phyloP scores from a whole-genome alignment of 2,329 filamentous ascomycete genomes.

The Fusarium sp. region DNA sequence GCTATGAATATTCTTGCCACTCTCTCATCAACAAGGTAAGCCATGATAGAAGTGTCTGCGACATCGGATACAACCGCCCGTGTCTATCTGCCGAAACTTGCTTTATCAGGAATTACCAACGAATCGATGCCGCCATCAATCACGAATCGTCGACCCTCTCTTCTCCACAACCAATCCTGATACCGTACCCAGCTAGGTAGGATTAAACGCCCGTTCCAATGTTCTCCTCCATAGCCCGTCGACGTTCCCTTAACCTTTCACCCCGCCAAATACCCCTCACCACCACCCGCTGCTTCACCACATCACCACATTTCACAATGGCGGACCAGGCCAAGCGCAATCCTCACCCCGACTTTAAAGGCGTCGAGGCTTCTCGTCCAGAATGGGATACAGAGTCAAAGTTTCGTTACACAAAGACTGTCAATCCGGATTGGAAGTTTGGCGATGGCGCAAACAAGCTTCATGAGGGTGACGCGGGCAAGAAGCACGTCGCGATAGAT shows the following conservation, averaged over 20 bases:
- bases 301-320: conserved; percentile 39
- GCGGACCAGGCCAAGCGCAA: conserved; percentile 64
- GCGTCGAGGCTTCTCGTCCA: conserved; percentile 74
- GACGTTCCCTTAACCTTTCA: conserved; percentile 11
- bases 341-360: conserved; percentile 76
- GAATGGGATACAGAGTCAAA: conserved; percentile 63
- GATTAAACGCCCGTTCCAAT: background rate
- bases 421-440: conserved; percentile 72
- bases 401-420: conserved; percentile 72
- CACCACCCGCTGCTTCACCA: conserved; percentile 2
- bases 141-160: conserved; percentile 5
- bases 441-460: conserved; percentile 73
- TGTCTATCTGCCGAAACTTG: background rate
- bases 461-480: background rate
- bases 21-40: background rate
- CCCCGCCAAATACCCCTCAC: conserved; percentile 3
- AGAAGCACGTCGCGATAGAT: conserved; percentile 81
- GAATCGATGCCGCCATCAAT: background rate
- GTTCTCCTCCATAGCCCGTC: background rate
- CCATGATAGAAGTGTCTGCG: background rate
- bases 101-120: conserved; percentile 37
- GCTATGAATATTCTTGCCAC: background rate
- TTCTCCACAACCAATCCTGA: conserved; percentile 13
- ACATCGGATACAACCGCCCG: background rate
- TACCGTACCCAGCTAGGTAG: background rate